phyloP scores from a whole-genome alignment of 441 rosid genomes.

The Gossypium gossypioides region DNA sequence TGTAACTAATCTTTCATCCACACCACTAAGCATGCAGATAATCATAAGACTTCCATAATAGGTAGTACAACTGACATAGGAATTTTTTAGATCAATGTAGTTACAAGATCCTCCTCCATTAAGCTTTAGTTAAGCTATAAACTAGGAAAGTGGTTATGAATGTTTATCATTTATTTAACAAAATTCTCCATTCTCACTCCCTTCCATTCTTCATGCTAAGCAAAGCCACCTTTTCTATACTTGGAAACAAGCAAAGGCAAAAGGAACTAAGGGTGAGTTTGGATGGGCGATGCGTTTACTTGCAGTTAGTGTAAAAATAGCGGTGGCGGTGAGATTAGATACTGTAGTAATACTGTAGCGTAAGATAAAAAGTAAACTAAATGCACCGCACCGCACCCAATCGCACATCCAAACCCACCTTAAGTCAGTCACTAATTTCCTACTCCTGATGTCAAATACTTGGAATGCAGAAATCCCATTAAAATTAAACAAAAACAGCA shows the following conservation, averaged over 20 bases:
- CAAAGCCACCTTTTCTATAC: neutral
- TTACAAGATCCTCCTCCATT: neutral
- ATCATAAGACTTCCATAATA: neutral
- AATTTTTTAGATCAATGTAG: neutral
- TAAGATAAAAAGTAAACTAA: no score
- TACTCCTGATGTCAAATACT: neutral
- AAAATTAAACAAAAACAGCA: neutral
- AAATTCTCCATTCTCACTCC: neutral
- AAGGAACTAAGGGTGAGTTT: no score
- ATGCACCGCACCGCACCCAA: no score
- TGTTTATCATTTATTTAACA: neutral
- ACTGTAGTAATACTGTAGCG: no score
- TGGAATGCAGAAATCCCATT: neutral
- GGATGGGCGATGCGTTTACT: no score
- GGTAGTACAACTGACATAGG: neutral
- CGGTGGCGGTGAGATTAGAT: no score
- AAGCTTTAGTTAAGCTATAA: neutral
- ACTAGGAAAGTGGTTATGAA: neutral
- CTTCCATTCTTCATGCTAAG: neutral
- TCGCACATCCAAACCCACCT: no score
- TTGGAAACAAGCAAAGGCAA: neutral
- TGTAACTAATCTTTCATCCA: neutral
- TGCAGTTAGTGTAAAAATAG: no score
- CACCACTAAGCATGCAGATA: neutral
- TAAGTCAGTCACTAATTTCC: neutral